Evolutionary conservation across 306 rosid genomes (phyloP).

Genomic region (Cercis canadensis): DNA sequence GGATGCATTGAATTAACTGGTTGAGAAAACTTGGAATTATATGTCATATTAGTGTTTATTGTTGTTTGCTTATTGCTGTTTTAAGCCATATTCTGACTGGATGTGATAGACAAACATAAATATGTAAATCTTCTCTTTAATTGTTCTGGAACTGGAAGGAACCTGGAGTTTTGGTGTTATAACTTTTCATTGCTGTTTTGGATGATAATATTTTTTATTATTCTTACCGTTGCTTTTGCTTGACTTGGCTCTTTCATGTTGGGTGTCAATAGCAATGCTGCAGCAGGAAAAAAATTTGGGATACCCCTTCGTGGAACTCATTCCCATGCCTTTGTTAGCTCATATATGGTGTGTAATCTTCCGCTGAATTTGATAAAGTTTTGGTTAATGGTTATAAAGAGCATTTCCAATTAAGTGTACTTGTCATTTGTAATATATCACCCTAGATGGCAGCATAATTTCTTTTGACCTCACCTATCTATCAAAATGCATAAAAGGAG

Average conservation of each 20-base stretch:
- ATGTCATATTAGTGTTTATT: too few species aligned
- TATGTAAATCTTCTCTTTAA: too few species aligned
- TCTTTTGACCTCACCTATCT: not conserved
- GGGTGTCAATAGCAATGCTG: slow-evolving; percentile 80
- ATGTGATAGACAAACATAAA: too few species aligned
- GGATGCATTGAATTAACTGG: too few species aligned
- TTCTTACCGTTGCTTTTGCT: slow-evolving; percentile 22
- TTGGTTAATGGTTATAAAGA: slow-evolving; percentile 29
- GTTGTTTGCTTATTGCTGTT: too few species aligned
- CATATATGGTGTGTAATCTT: slow-evolving; percentile 81
- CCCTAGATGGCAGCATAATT: slow-evolving; percentile 7
- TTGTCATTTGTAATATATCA: slow-evolving; percentile 23
- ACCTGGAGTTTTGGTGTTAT: too few species aligned
- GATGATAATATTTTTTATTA: not conserved
- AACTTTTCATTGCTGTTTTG: too few species aligned
- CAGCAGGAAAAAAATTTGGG: slow-evolving; percentile 94
- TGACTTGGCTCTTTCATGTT: slow-evolving; percentile 33
- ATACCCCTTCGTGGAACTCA: slow-evolving; percentile 99
- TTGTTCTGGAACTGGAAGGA: too few species aligned
- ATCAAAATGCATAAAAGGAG: not conserved
- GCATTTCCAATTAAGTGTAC: slow-evolving; percentile 7
- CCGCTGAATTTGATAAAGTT: slow-evolving; percentile 28
- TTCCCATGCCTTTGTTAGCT: slow-evolving; percentile 99
- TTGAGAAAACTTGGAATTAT: too few species aligned
- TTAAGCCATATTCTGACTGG: too few species aligned